phyloP scores from a whole-genome alignment of 805 yeast species.

The Candida ovalis region DNA sequence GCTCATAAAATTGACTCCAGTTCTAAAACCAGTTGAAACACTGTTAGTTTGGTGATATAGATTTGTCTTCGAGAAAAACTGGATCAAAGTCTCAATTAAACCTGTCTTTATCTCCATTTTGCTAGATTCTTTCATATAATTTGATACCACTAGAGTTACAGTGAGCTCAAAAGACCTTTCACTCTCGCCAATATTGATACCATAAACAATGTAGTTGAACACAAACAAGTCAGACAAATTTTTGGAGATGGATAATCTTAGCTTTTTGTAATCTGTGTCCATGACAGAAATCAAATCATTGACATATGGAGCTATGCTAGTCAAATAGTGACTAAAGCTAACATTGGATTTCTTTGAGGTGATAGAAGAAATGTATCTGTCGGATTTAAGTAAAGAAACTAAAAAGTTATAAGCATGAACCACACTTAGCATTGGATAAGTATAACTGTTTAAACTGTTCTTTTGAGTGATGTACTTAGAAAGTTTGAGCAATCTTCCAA shows the following conservation, averaged over 20 bases:
- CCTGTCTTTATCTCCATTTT: constrained; percentile 21
- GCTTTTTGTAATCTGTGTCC: constrained; percentile 27
- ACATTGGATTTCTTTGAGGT: constrained; percentile 22
- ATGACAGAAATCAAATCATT: constrained; percentile 18
- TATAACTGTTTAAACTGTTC: constrained; percentile 16
- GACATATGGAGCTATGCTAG: constrained; percentile 17
- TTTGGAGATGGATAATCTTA: constrained; percentile 28
- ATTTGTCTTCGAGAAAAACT: constrained; percentile 29
- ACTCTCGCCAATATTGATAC: constrained; percentile 23
- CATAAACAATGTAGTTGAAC: constrained; percentile 29
- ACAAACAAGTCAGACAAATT: constrained; percentile 31
- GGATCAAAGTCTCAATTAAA: constrained; percentile 28
- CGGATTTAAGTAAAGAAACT: constrained; percentile 30
- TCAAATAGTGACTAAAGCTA: constrained; percentile 21
- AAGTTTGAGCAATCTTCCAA: constrained; percentile 28
- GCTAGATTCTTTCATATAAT: constrained; percentile 17
- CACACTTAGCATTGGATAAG: constrained; percentile 30
- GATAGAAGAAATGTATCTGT: constrained; percentile 24
- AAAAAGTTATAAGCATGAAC: constrained; percentile 27
- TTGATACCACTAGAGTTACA: constrained; percentile 19
- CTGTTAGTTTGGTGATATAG: constrained; percentile 29
- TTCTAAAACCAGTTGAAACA: constrained; percentile 18
- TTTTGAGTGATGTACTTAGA: constrained; percentile 23
- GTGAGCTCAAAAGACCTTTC: constrained; percentile 24
- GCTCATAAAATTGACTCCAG: constrained; percentile 30